Evolutionary conservation across 768 basidiomycete species (phyloP).

Genomic region (Mycena metata): DNA sequence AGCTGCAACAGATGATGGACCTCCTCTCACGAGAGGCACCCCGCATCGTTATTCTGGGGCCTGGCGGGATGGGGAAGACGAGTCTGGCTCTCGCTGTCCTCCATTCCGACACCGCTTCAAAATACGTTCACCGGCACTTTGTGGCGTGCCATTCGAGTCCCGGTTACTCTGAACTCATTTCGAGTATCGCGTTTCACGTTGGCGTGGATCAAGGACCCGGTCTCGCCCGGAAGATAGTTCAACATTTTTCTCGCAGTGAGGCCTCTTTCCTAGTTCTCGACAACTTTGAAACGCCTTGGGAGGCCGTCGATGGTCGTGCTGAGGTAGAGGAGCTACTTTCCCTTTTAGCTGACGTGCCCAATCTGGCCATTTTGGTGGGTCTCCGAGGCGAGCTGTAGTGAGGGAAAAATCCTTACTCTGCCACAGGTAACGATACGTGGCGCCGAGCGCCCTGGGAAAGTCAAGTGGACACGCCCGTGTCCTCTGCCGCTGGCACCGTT

Average conservation of each 20-base stretch:
- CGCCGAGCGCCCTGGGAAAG: slow-evolving; percentile 7
- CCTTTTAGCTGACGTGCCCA: neutral
- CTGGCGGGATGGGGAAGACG: slow-evolving; percentile 20
- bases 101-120: neutral
- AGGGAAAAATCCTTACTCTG: neutral
- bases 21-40: neutral
- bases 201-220: neutral
- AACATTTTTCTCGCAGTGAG: neutral
- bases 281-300: slow-evolving; percentile 30
- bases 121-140: slow-evolving; percentile 5
- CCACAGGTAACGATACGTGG: slow-evolving; percentile 26
- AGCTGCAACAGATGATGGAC: neutral
- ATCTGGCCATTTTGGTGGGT: slow-evolving; percentile 15
- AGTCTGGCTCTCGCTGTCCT: too few relatives aligned
- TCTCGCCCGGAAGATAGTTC: slow-evolving; percentile 2
- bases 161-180: slow-evolving; percentile 3
- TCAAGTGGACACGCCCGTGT: slow-evolving; percentile 22
- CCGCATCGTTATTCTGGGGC: slow-evolving; percentile 8
- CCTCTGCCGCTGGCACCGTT: slow-evolving; percentile 15
- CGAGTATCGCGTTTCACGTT: slow-evolving; percentile 9
- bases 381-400: too few relatives aligned
- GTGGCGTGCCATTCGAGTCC: slow-evolving; percentile 8
- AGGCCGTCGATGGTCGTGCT: neutral
- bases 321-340: slow-evolving; percentile 25
- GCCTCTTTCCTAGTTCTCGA: slow-evolving; percentile 15